Evolutionary conservation across 1,284 basidiomycete species (phyloP), one percentile per base, ranked within the genome.

Genomic region (Ustilago nuda): DNA sequence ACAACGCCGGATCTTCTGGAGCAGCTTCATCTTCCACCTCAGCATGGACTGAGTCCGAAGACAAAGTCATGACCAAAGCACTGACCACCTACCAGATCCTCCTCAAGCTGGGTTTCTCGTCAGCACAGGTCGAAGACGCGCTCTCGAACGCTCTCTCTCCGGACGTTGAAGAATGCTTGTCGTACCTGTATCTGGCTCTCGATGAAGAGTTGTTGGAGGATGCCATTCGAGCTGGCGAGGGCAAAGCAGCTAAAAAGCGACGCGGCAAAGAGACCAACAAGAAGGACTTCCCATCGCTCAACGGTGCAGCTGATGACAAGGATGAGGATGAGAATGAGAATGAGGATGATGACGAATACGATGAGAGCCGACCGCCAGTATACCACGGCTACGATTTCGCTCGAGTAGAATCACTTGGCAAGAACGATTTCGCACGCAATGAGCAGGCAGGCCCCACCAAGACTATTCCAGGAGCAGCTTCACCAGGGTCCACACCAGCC

Each of bases 91-190:
- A 93, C 82, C 92, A 93, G 33, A 90, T 93, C 19, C 88, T 99
- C n/a, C 88, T 92, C 67, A 89, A 92, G 59, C 88, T 96, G n/a
- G 94, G 93, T 0, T 95, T 95, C 86, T 87, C 89, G 0, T 90
- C 93, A 74, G 89, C 88, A 8, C 88, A 91, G 66, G 91, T 94
- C 9, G 88, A 90, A 59, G 88, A 91, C 70, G 95, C 93, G 76
- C 86, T 97, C 15, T 87, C 86, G 87, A 23, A 91, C 45, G 86
- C 88, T 37, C 90, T 87, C 2, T 83, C 91, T 1, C 87, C 93
- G 19, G 93, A 95, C 8, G 88, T 97, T 46, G 94, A 98, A 23
- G 93, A 95, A 63, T 94, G 93, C n/a, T 89, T 93, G 63, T 92
- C 82, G 1, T 83, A 76, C 35, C 81, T 85, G 37, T 69, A 78